Evolutionary conservation across 169 alveolate genomes (phyloP).

Genomic region (Babesia bovis): DNA sequence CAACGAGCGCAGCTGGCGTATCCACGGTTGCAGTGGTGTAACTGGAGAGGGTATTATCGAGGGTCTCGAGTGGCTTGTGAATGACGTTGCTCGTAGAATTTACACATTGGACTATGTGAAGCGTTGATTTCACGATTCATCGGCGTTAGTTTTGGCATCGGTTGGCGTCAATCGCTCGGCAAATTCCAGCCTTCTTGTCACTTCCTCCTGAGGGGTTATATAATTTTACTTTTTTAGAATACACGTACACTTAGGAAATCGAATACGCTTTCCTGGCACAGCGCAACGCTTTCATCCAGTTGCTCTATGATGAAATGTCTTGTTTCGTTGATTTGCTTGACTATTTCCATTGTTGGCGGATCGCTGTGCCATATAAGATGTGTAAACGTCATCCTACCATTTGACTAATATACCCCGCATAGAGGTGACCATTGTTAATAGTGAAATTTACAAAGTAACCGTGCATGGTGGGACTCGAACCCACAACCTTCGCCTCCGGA

Average conservation of each 20-base stretch:
- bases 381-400: constrained; percentile 16
- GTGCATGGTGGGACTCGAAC: constrained; percentile 94
- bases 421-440: constrained; percentile 45
- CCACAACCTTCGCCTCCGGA: constrained; percentile 95
- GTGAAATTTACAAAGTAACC: constrained; percentile 17
- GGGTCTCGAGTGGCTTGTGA: constrained; percentile 53
- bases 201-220: constrained; percentile 38
- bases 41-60: constrained; percentile 52
- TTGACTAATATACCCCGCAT: constrained; percentile 42
- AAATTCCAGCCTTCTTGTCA: constrained; percentile 37
- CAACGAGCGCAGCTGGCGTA: constrained; percentile 52
- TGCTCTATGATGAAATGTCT: constrained; percentile 77
- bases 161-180: constrained; percentile 56
- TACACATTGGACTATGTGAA: constrained; percentile 21
- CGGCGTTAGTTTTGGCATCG: constrained; percentile 21
- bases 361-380: constrained; percentile 42
- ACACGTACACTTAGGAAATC: constrained; percentile 66
- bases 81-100: constrained; percentile 47
- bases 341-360: constrained; percentile 80
- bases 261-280: constrained; percentile 73
- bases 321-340: constrained; percentile 72
- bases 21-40: constrained; percentile 61
- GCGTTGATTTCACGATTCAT: constrained; percentile 1
- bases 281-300: constrained; percentile 77
- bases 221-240: background rate